These are phyloP conservation scores for Aristolochia fimbriata DNA, from an alignment of 164 flowering plant species.

Conservation along the genomic window DNA sequence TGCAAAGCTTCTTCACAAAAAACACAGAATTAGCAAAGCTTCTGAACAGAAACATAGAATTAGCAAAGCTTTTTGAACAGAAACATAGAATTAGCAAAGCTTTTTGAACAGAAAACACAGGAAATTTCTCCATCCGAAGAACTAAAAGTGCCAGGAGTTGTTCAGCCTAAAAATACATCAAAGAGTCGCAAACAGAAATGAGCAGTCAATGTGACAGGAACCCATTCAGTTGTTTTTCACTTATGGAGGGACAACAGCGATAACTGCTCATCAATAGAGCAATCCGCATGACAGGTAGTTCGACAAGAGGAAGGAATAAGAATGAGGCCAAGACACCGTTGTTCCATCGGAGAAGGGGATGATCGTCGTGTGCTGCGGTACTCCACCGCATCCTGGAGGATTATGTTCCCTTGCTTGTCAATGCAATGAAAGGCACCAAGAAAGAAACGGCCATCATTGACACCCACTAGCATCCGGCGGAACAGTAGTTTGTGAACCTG, in stretches of 20 bases:
- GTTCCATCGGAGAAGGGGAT: conserved; percentile 79
- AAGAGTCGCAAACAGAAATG: too few species aligned
- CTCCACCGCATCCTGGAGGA: conserved; percentile 88
- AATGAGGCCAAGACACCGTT: conserved; percentile 73
- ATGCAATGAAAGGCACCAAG: conserved; percentile 77
- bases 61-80: too few species aligned
- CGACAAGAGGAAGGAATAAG: conserved; percentile 77
- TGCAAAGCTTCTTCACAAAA: too few species aligned
- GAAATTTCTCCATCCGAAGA: too few species aligned
- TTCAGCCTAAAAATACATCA: too few species aligned
- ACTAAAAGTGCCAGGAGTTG: too few species aligned
- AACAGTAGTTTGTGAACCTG: conserved; percentile 12
- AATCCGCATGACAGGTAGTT: conserved; percentile 72
- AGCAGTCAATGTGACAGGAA: too few species aligned
- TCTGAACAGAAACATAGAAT: too few species aligned
- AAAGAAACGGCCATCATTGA: conserved; percentile 18
- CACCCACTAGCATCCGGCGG: conserved; percentile 21
- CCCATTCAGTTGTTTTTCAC: background rate
- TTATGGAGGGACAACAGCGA: conserved; percentile 45
- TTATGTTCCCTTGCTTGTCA: conserved; percentile 93
- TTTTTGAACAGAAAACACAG: background rate
- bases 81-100: background rate
- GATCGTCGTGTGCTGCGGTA: conserved; percentile 57
- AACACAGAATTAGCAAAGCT: too few species aligned
- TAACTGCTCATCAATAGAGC: conserved; percentile 59